Evolutionary conservation across 345 rosid genomes (phyloP).

Genomic region (Diplotaxis tenuifolia): DNA sequence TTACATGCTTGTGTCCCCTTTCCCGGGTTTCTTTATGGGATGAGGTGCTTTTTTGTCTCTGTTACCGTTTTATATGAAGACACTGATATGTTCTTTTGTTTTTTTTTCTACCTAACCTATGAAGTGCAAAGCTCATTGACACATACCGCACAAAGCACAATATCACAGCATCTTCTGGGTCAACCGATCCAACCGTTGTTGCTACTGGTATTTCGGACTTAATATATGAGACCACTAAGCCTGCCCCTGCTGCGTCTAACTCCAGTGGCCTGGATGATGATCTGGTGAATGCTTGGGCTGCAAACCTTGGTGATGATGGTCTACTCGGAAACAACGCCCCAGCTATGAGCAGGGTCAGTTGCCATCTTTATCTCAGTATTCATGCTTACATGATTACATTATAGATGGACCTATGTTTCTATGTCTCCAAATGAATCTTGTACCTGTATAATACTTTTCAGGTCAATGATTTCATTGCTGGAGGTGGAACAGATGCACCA

Average conservation of each 20-base stretch:
- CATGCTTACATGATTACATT: neutral
- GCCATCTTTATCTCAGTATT: slow-evolving; percentile 9
- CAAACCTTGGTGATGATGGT: slow-evolving; percentile 95
- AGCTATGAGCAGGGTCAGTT: slow-evolving; percentile 86
- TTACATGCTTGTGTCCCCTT: slow-evolving; percentile 1
- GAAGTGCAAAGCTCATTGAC: slow-evolving; percentile 90
- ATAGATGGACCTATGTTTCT: neutral
- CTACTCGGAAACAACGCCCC: slow-evolving; percentile 81
- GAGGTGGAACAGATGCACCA: slow-evolving; percentile 99
- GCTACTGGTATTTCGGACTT: slow-evolving; percentile 95
- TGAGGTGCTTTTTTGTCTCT: slow-evolving; percentile 1
- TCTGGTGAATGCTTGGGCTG: slow-evolving; percentile 99
- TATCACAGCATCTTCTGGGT: slow-evolving; percentile 78
- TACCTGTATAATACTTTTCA: slow-evolving; percentile 36
- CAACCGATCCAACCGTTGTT: slow-evolving; percentile 82
- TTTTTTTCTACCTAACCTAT: slow-evolving; percentile 3
- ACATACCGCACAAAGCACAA: slow-evolving; percentile 79
- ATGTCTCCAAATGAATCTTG: slow-evolving; percentile 13
- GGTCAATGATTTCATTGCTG: slow-evolving; percentile 96
- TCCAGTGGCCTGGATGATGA: slow-evolving; percentile 88
- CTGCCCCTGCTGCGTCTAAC: slow-evolving; percentile 67
- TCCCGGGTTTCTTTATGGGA: neutral
- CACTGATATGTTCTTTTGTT: neutral
- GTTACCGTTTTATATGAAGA: neutral
- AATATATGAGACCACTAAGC: slow-evolving; percentile 79